Conservation (phyloP, 1,284 basidiomycete species). For the Phenoliferia sp. region DNA sequence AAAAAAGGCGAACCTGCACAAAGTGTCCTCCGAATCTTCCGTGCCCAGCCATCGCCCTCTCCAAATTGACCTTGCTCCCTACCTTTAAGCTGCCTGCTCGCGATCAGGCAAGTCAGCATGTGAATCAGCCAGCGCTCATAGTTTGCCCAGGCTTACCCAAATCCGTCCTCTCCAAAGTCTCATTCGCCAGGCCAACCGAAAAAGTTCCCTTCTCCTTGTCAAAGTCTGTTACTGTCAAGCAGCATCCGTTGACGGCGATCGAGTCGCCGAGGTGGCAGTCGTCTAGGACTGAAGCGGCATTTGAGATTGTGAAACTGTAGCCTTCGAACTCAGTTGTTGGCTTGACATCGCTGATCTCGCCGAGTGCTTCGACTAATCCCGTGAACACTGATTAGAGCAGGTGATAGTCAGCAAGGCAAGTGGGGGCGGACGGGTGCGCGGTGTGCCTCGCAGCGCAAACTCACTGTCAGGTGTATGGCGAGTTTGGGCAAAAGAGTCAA, state of each 20-base stretch:
- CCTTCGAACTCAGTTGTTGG: conserved; percentile 51
- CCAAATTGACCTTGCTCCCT: conserved; percentile 82
- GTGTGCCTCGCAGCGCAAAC: too few species aligned
- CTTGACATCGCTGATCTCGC: conserved; percentile 59
- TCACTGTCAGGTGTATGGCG: too few species aligned
- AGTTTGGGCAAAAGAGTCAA: too few species aligned
- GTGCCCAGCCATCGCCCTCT: conserved; percentile 90
- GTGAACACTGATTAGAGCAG: conserved; percentile 39
- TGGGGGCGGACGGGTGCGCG: too few species aligned
- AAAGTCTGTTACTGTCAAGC: conserved; percentile 87
- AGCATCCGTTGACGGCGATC: conserved; percentile 78
- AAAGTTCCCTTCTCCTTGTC: conserved; percentile 68
- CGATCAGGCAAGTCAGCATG: too few species aligned
- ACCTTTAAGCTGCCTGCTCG: conserved; percentile 64
- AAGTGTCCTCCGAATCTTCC: conserved; percentile 94
- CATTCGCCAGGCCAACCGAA: conserved; percentile 72
- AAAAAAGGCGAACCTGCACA: conserved; percentile 71
- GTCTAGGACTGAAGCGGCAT: conserved; percentile 68
- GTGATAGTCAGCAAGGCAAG: too few species aligned
- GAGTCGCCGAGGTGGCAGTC: conserved; percentile 94
- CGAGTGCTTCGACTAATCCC: conserved; percentile 55
- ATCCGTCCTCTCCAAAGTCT: conserved; percentile 61
- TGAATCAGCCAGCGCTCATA: background rate
- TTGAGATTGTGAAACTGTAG: conserved; percentile 74
- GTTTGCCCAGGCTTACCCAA: background rate